phyloP scores from a whole-genome alignment of 73 alveolate species.

The Halteria grandinella region DNA sequence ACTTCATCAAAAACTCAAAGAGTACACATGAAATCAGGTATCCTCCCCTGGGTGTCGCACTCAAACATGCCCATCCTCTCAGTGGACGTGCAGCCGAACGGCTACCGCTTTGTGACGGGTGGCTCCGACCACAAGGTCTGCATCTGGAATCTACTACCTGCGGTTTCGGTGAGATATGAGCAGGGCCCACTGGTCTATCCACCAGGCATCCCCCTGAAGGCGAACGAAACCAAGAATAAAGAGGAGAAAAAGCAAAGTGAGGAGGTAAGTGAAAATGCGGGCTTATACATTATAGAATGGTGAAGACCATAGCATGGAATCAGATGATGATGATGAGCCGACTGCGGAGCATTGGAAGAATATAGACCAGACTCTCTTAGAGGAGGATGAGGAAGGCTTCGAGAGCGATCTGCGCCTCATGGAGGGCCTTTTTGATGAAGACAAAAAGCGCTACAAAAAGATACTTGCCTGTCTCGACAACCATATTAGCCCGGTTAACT shows the following conservation, averaged over 20 bases:
- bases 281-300: too few species aligned
- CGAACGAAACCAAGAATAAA: neutral
- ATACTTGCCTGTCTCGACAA: constrained; percentile 36
- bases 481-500: constrained; percentile 64
- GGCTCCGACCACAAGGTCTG: constrained; percentile 62
- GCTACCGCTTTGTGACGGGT: constrained; percentile 66
- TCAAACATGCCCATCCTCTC: constrained; percentile 49
- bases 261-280: too few species aligned
- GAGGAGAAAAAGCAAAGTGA: too few species aligned
- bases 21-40: too few species aligned
- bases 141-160: constrained; percentile 68
- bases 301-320: too few species aligned
- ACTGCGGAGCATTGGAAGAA: too few species aligned
- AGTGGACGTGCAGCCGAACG: constrained; percentile 69
- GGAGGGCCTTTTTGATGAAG: constrained; percentile 53
- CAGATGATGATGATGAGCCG: too few species aligned
- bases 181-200: too few species aligned
- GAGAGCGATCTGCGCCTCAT: constrained; percentile 9
- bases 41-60: constrained; percentile 67
- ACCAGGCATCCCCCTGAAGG: neutral
- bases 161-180: constrained; percentile 49
- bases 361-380: too few species aligned
- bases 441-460: constrained; percentile 39
- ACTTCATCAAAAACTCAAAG: too few species aligned
- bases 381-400: too few species aligned